Percentiles rank a stretch among this genome's conserved stretches.
phyloP scores from a whole-genome alignment of 208 protist species.

The Trypanosoma cruzi region DNA sequence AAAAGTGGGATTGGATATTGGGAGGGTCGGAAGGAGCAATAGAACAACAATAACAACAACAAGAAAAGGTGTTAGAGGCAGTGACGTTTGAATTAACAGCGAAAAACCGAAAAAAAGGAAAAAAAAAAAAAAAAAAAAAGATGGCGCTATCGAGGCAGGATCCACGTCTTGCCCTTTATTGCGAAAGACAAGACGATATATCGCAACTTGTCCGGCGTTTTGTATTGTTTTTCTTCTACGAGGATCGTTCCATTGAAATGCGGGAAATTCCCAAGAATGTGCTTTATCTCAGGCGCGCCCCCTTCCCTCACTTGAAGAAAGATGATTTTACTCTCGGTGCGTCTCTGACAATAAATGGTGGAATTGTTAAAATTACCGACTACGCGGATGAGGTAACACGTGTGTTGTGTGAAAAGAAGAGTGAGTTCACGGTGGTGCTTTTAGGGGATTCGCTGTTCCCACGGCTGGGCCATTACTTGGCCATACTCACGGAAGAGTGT shows the following conservation, averaged over 20 bases:
- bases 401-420: slow-evolving; percentile 70
- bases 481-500: slow-evolving; percentile 83
- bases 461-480: slow-evolving; percentile 62
- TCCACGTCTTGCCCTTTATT: slow-evolving; percentile 76
- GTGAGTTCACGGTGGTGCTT: slow-evolving; percentile 63
- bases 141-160: slow-evolving; percentile 82
- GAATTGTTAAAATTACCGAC: slow-evolving; percentile 54
- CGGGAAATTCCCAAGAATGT: slow-evolving; percentile 54
- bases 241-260: slow-evolving; percentile 78
- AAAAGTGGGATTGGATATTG: background rate
- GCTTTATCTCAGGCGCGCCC: slow-evolving; percentile 67
- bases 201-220: slow-evolving; percentile 51
- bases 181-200: slow-evolving; percentile 68
- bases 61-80: background rate
- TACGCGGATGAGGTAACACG: slow-evolving; percentile 85
- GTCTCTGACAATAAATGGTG: slow-evolving; percentile 66
- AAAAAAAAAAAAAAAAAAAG: slow-evolving; percentile 1
- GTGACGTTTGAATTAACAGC: background rate
- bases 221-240: slow-evolving; percentile 74
- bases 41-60: background rate
- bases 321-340: slow-evolving; percentile 63
- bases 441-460: slow-evolving; percentile 60
- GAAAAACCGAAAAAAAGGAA: background rate
- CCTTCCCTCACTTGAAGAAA: slow-evolving; percentile 37
- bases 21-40: background rate